phyloP scores from a whole-genome alignment of 2,329 filamentous ascomycete genomes.

The Periglandula ipomoeae region DNA sequence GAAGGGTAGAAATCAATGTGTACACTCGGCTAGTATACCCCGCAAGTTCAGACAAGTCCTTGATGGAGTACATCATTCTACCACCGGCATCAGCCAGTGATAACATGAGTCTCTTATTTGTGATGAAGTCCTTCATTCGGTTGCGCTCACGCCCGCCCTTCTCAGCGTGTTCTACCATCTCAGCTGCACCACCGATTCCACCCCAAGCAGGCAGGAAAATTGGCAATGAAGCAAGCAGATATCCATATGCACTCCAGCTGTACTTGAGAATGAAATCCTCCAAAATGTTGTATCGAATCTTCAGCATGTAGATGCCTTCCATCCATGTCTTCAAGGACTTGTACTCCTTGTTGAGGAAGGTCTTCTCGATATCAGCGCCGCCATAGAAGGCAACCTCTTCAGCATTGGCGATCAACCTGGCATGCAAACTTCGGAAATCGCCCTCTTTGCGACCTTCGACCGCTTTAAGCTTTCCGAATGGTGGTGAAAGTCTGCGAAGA shows the following conservation, averaged over 20 bases:
- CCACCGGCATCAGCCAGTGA: conserved; percentile 93
- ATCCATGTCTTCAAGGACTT: conserved; percentile 91
- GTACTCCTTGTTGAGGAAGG: conserved; percentile 86
- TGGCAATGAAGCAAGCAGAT: conserved; percentile 83
- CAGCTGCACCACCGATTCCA: conserved; percentile 64
- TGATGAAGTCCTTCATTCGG: conserved; percentile 98
- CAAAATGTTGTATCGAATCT: conserved; percentile 97
- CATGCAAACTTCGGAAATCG: conserved; percentile 85
- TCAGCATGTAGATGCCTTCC: conserved; percentile 96
- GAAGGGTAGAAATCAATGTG: conserved; percentile 87
- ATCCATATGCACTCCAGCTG: conserved; percentile 96
- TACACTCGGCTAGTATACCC: conserved; percentile 96
- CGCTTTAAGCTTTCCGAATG: conserved; percentile 93
- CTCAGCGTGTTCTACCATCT: conserved; percentile 45
- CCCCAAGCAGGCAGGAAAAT: conserved; percentile 94
- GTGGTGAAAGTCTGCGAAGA: conserved; percentile 78
- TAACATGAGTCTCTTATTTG: conserved; percentile 96
- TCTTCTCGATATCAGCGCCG: conserved; percentile 88
- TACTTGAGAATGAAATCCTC: conserved; percentile 98
- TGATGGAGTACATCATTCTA: conserved; percentile 99
- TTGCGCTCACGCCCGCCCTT: conserved; percentile 61
- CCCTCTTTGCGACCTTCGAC: conserved; percentile 93
- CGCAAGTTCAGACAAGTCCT: conserved; percentile 90
- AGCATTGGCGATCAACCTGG: conserved; percentile 88
- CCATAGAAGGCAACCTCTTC: conserved; percentile 98